Percentiles rank a stretch among this genome's conserved stretches.
phyloP scores from a whole-genome alignment of 331 rosid species.

The Quercus tomentella region DNA sequence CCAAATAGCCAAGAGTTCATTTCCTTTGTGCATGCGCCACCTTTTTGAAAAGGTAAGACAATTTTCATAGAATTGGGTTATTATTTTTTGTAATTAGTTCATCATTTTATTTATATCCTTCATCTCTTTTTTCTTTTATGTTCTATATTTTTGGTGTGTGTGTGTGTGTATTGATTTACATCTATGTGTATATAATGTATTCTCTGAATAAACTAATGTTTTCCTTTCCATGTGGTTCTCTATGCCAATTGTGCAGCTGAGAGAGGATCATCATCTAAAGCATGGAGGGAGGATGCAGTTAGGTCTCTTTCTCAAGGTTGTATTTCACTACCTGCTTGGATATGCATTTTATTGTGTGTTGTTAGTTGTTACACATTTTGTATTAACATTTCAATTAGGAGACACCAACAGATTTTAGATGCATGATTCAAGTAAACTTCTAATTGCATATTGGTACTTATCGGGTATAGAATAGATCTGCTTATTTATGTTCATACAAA shows the following conservation, averaged over 20 bases:
- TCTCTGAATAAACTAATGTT: neutral
- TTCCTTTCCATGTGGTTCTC: conserved; percentile 10
- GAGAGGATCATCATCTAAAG: conserved; percentile 96
- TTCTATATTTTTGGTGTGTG: conserved; percentile 5
- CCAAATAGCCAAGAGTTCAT: conserved; percentile 76
- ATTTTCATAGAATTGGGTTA: conserved; percentile 3
- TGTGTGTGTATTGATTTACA: neutral
- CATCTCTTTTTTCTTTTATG: neutral
- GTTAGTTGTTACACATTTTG: neutral
- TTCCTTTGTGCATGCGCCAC: conserved; percentile 95
- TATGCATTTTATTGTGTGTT: conserved; percentile 1
- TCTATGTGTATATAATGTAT: neutral
- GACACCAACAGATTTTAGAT: neutral
- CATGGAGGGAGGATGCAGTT: conserved; percentile 98
- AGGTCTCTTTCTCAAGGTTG: conserved; percentile 96
- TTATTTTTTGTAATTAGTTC: conserved; percentile 3
- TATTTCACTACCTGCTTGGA: conserved; percentile 1
- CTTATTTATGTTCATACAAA: no score
- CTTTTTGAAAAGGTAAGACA: conserved; percentile 79
- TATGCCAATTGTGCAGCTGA: conserved; percentile 55
- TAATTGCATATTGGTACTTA: no score
- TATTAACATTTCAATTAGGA: neutral
- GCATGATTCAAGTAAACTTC: neutral
- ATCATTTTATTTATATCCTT: neutral
- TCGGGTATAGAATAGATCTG: no score